Base-by-base conservation (phyloP, 2,329 filamentous ascomycete genomes). In the Tolypocladium ovalisporum region DNA sequence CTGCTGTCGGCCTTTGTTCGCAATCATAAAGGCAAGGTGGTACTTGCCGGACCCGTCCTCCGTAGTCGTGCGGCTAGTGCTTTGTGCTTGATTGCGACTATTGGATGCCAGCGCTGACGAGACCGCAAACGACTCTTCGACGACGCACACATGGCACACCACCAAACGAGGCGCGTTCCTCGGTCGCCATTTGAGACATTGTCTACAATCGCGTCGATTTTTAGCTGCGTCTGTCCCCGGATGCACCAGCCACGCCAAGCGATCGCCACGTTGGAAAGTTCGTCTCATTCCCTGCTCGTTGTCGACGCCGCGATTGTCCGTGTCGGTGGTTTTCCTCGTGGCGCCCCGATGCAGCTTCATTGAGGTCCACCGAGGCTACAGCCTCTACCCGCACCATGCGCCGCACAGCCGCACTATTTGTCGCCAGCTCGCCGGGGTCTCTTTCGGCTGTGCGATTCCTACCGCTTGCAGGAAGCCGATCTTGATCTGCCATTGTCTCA, bases 401-500 rank as follows among this genome's bases (percentile, higher is more conserved):
- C 12, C 29, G 47, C 52, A n/a, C n/a, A n/a, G n/a, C n/a, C n/a
- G n/a, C 47, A n/a, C 47, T 34, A 29, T 49, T n/a, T 49, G 44
- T n/a, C 29, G 47, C 52, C 52, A 17, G 34, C 27, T n/a, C 29
- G 47, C 52, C 52, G 9, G 34, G 9, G 29, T 36, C 24, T 36
- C 22, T 9, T n/a, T 36, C 19, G 13, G 29, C 13, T 13, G 35
- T 42, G n/a, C n/a, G 24, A 44, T 27, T 54, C 40, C 27, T 40
- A 56, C 51, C 44, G 39, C 40, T 36, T 34, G 52, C 35, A 42
- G 37, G 17, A 53, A 55, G 62, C 56, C 55, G 58, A 63, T 64
- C 61, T 62, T 60, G 62, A 64, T 64, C 60, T 65, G 57, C 61
- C 54, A 57, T 57, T 60, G 61, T 63, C 62, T 63, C 62, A 65